A percentile compares a stretch with the other conserved stretches of the same genome.
phyloP scores from a whole-genome alignment of 1,139 yeast species.

The Scheffersomyces titani region DNA sequence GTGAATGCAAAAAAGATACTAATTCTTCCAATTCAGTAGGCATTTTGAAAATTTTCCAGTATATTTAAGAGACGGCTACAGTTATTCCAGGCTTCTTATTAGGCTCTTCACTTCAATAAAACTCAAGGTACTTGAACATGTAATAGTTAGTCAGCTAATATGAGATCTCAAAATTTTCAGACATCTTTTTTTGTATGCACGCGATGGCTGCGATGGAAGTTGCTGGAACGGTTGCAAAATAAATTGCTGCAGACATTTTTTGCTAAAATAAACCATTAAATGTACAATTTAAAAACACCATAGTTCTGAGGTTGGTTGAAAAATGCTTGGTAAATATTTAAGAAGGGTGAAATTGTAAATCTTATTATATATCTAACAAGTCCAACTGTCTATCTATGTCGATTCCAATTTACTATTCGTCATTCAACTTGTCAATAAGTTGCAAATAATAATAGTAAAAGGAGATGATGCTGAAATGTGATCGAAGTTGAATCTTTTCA shows the following conservation, averaged over 20 bases:
- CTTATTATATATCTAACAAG: no score
- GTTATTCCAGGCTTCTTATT: not conserved
- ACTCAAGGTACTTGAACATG: not conserved
- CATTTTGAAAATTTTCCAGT: conserved; percentile 29
- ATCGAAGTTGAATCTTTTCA: conserved; percentile 30
- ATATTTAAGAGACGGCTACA: no score
- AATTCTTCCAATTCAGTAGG: conserved; percentile 67
- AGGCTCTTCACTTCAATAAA: not conserved
- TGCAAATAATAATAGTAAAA: conserved; percentile 44
- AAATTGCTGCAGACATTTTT: not conserved
- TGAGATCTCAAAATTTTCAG: not conserved
- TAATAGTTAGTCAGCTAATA: not conserved
- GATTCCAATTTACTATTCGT: conserved; percentile 4
- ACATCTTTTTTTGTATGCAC: not conserved
- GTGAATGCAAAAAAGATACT: conserved; percentile 80
- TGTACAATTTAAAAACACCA: not conserved
- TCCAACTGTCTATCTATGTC: not conserved
- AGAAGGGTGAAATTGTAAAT: not conserved
- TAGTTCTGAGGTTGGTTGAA: not conserved
- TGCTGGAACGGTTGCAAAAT: not conserved
- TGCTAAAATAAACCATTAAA: not conserved
- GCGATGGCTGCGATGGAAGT: not conserved
- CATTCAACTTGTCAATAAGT: conserved; percentile 25
- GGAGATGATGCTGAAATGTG: conserved; percentile 26
- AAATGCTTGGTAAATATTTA: not conserved